Evolutionary conservation across 108 stramenopile genomes (phyloP), one percentile per base, ranked within the genome.

Genomic region (Cyclotella atomus): DNA sequence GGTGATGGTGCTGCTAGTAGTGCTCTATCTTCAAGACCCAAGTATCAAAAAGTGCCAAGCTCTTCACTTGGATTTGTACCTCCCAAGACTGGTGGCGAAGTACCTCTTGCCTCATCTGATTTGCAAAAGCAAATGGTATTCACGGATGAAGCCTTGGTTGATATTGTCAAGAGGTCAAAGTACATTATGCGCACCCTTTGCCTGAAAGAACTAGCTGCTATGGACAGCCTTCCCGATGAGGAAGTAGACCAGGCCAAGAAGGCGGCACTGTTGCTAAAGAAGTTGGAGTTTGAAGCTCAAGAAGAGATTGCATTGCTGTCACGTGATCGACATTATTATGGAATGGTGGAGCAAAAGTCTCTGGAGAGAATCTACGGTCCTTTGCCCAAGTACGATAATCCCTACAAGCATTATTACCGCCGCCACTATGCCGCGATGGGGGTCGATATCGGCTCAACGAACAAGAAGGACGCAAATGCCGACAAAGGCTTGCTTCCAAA

Each of bases 321-420:
- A 10, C 68, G 77, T 44, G 90, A 93, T 52, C 86, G 88, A 38
- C 73, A 77, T 10, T 91, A 89, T 53, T 93, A 93, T 62, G 87
- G 85, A 50, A 65, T 78, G 30, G 49, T 93, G 19, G 75, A 76
- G 23, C 54, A 70, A 61, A 55, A 80, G 28, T 62, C 85, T 9
- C 36, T 76, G 45, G 72, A 76, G n/a, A 70, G 85, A n/a, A 52
- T 59, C 16, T 64, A 69, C 34, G 84, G 74, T 46, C 45, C 64
- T 15, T 65, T 32, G 3, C 45, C 45, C 8, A 27, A 15, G 2
- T 65, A 32, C n/a, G 63, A 76, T 32, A 64, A 75, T 55, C 70
- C 76, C 27, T 64, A 72, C 63, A 65, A 77, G 53, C 50, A 62
- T 20, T 77, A 77, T 33, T 77, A 77, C 52, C 29, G 70, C 34